phyloP scores from a whole-genome alignment of 768 basidiomycete genomes.

The Leucocoprinus leucothites region DNA sequence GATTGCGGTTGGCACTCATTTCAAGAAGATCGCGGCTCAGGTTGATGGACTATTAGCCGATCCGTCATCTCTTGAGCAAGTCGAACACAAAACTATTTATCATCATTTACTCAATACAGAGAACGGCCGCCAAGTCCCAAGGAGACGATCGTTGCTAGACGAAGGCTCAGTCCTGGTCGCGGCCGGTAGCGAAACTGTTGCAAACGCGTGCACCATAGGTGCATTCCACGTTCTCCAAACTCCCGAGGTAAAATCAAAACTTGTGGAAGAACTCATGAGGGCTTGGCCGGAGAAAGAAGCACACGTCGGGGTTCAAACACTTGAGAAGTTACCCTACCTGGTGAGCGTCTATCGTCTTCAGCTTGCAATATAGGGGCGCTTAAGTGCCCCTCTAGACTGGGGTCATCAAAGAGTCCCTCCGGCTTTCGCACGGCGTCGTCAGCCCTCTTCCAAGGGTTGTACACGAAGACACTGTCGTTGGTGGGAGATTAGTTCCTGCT shows the following conservation, averaged over 20 bases:
- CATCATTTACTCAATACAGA: slow-evolving; percentile 21
- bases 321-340: slow-evolving; percentile 47
- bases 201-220: slow-evolving; percentile 34
- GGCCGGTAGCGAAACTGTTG: slow-evolving; percentile 44
- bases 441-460: slow-evolving; percentile 38
- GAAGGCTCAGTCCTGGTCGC: slow-evolving; percentile 5
- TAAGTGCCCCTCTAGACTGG: slow-evolving; percentile 32
- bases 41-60: slow-evolving; percentile 25
- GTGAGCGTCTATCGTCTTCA: slow-evolving; percentile 22
- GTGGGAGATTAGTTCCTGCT: slow-evolving; percentile 31
- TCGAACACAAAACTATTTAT: slow-evolving; percentile 34
- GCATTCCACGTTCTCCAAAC: slow-evolving; percentile 32
- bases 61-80: slow-evolving; percentile 20
- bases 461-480: slow-evolving; percentile 28
- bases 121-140: background rate
- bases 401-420: slow-evolving; percentile 44
- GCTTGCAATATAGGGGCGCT: background rate
- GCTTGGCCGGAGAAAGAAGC: slow-evolving; percentile 39
- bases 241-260: slow-evolving; percentile 22
- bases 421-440: slow-evolving; percentile 37
- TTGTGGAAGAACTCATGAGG: slow-evolving; percentile 29
- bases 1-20: slow-evolving; percentile 16
- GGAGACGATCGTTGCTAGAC: background rate
- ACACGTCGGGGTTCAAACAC: slow-evolving; percentile 26
- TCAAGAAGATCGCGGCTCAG: slow-evolving; percentile 15